These are phyloP conservation scores for Penicillium fimorum DNA, from an alignment of 495 filamentous ascomycete genomes.

Conservation along the genomic window DNA sequence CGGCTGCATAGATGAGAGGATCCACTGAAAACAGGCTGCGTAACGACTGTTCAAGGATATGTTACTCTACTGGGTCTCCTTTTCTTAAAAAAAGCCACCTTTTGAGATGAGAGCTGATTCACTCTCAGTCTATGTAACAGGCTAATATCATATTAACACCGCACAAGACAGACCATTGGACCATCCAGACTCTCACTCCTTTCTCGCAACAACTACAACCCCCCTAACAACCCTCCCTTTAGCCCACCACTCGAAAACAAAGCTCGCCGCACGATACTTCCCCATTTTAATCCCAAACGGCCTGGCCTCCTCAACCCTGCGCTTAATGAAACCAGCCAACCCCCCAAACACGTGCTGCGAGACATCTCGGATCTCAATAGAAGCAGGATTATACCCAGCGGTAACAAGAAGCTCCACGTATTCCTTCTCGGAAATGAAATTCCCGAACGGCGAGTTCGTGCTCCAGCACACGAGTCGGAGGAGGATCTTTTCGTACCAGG, in stretches of 20 bases:
- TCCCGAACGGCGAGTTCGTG: conserved; percentile 34
- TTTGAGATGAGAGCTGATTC: neutral
- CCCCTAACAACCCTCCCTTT: conserved; percentile 41
- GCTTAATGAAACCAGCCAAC: conserved; percentile 33
- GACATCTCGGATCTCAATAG: conserved; percentile 44
- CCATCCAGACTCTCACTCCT: neutral
- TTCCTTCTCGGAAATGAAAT: conserved; percentile 53
- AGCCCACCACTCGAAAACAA: conserved; percentile 49
- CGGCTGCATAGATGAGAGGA: no score
- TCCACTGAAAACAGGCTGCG: no score
- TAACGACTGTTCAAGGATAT: no score
- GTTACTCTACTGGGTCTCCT: no score
- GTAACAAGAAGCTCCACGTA: conserved; percentile 51
- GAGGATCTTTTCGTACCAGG: conserved; percentile 24
- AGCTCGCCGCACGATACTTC: conserved; percentile 33
- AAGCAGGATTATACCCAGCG: conserved; percentile 39
- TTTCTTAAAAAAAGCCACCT: neutral
- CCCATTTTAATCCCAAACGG: conserved; percentile 40
- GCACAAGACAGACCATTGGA: neutral
- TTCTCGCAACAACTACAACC: conserved; percentile 45
- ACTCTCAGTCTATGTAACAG: neutral
- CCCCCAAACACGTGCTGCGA: conserved; percentile 44
- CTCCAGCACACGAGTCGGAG: conserved; percentile 34
- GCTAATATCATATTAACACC: neutral
- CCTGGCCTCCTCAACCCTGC: conserved; percentile 29